These are phyloP conservation scores for Daphne laureola DNA, from an alignment of 441 rosid species.

Conservation along the genomic window DNA sequence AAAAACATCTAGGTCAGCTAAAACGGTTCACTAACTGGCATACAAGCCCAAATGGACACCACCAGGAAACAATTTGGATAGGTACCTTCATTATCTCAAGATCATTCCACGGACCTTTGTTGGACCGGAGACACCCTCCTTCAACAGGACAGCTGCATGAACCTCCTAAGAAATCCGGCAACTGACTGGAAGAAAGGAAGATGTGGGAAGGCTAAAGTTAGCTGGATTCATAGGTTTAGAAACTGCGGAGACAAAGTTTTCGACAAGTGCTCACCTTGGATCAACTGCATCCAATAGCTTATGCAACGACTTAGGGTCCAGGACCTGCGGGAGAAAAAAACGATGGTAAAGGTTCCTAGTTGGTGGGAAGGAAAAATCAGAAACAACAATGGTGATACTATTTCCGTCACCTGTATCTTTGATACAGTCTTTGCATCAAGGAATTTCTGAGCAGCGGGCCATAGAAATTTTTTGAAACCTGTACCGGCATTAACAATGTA, in stretches of 20 bases:
- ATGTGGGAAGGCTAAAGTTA: slow-evolving; percentile 8
- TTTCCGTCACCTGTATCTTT: slow-evolving; percentile 68
- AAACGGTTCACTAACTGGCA: too few species aligned
- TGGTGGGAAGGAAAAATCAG: slow-evolving; percentile 6
- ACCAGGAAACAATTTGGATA: slow-evolving; percentile 2
- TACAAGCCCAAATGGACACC: neutral
- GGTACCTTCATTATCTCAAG: slow-evolving; percentile 83
- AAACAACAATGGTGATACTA: slow-evolving; percentile 11
- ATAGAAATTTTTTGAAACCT: slow-evolving; percentile 91
- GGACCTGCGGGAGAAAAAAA: slow-evolving; percentile 48
- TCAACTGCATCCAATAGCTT: slow-evolving; percentile 78
- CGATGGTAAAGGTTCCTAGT: slow-evolving; percentile 9
- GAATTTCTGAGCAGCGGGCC: slow-evolving; percentile 98
- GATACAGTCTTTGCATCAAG: slow-evolving; percentile 77
- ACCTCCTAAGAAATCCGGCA: slow-evolving; percentile 96
- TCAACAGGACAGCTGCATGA: slow-evolving; percentile 74
- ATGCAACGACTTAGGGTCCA: slow-evolving; percentile 71
- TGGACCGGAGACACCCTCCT: slow-evolving; percentile 94
- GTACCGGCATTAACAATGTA: slow-evolving; percentile 91
- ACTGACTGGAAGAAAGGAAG: slow-evolving; percentile 53
- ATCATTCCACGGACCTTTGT: slow-evolving; percentile 97
- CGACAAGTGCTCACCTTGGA: slow-evolving; percentile 43
- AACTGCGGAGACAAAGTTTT: neutral
- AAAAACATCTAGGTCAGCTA: slow-evolving; percentile 15
- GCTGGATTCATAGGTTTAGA: slow-evolving; percentile 1